A percentile compares a stretch with the other conserved stretches of the same genome.
Conservation (phyloP, 1,139 yeast species). For the Saccharomycopsis hybrid region DNA sequence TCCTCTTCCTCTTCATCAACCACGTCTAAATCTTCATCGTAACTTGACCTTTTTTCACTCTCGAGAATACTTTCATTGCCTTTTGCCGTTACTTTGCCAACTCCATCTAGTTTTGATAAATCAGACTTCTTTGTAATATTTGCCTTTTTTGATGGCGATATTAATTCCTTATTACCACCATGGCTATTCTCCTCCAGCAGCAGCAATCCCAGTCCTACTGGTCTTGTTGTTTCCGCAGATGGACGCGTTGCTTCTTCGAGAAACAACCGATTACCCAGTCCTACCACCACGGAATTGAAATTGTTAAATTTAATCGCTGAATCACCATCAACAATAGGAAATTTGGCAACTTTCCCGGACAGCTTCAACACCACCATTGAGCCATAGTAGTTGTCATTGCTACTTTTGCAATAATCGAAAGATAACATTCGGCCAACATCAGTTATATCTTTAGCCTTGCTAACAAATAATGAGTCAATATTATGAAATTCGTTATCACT, state of each 20-base stretch:
- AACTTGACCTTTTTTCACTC: background rate
- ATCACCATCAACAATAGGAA: conserved; percentile 13
- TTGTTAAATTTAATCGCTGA: conserved; percentile 19
- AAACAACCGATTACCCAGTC: conserved; percentile 1
- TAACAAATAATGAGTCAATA: conserved; percentile 14
- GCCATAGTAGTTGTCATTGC: conserved; percentile 7
- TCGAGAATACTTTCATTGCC: conserved; percentile 3
- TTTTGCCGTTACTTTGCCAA: conserved; percentile 20
- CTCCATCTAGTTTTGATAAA: too few species aligned
- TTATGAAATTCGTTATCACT: background rate
- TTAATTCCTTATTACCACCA: conserved; percentile 21
- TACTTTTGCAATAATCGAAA: conserved; percentile 14
- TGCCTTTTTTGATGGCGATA: background rate
- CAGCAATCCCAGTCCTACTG: too few species aligned
- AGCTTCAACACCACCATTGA: conserved; percentile 10
- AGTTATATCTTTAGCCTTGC: conserved; percentile 1
- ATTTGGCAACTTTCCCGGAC: conserved; percentile 13
- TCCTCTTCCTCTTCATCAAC: background rate
- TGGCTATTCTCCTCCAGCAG: too few species aligned
- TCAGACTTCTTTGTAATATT: background rate
- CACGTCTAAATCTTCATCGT: background rate
- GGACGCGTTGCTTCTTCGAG: conserved; percentile 8
- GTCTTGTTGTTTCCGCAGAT: too few species aligned
- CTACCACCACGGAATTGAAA: conserved; percentile 4
- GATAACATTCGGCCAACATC: conserved; percentile 6